A percentile compares a stretch with the other conserved stretches of the same genome.
Conservation (phyloP, 495 filamentous ascomycete species). For the Penicillium maclennaniae region DNA sequence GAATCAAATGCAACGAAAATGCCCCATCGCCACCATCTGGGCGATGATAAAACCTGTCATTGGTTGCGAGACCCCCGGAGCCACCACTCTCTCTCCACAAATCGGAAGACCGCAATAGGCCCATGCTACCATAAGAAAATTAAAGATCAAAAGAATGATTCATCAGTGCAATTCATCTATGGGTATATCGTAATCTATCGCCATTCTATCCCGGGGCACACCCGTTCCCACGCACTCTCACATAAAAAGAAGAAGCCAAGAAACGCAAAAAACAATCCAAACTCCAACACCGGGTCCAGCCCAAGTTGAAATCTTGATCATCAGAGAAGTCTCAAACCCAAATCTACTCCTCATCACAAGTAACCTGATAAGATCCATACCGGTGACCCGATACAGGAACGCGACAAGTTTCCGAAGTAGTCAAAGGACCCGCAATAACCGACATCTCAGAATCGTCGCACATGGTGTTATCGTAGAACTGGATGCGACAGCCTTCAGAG, state of each 20-base stretch:
- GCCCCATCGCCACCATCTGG: neutral
- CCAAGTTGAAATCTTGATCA: neutral
- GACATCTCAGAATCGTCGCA: constrained; percentile 20
- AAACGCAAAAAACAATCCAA: neutral
- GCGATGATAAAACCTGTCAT: neutral
- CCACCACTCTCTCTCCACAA: neutral
- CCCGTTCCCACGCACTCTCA: neutral
- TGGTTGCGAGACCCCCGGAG: neutral
- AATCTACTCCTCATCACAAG: constrained; percentile 8
- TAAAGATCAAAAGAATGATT: neutral
- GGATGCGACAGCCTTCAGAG: constrained; percentile 18
- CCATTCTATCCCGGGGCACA: neutral
- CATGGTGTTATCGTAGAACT: constrained; percentile 32
- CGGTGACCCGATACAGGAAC: constrained; percentile 7
- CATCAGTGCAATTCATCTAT: neutral
- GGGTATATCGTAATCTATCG: neutral
- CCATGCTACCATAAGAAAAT: neutral
- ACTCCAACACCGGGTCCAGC: neutral
- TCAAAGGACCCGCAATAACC: constrained; percentile 14
- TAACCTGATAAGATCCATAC: constrained; percentile 27
- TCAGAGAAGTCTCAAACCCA: neutral
- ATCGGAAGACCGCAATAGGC: neutral
- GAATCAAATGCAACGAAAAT: neutral
- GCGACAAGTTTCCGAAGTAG: constrained; percentile 11
- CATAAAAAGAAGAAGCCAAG: neutral